Conservation (phyloP, 345 rosid species). For the Raphanus raphanistrum region DNA sequence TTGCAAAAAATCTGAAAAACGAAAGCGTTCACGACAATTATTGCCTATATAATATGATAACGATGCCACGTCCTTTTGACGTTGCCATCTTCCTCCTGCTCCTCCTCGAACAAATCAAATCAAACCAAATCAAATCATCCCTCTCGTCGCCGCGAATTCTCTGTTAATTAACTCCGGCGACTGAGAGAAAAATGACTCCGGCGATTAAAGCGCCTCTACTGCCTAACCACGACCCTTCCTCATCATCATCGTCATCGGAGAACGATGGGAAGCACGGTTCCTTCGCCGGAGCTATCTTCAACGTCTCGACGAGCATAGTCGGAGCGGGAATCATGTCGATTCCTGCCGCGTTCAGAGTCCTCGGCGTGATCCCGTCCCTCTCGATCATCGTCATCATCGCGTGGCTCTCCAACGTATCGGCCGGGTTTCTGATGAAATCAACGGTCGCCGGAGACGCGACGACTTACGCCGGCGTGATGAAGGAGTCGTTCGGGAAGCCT, state of each 20-base stretch:
- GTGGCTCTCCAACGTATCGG: conserved; percentile 70
- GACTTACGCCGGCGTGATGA: conserved; percentile 82
- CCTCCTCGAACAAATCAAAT: background rate
- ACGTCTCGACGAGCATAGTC: conserved; percentile 75
- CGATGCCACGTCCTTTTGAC: conserved; percentile 6
- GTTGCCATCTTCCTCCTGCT: background rate
- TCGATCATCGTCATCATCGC: conserved; percentile 54
- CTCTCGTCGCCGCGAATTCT: background rate
- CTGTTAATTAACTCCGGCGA: background rate
- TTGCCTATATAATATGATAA: background rate
- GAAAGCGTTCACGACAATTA: background rate
- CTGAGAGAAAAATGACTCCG: conserved; percentile 47
- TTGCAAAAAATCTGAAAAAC: background rate
- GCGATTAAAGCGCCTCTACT: conserved; percentile 51
- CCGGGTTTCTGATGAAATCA: conserved; percentile 66
- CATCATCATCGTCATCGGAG: background rate
- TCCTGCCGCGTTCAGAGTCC: conserved; percentile 78
- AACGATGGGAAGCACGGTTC: conserved; percentile 43
- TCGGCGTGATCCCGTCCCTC: conserved; percentile 80
- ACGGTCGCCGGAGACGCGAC: conserved; percentile 58
- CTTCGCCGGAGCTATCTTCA: conserved; percentile 78
- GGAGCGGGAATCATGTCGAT: conserved; percentile 96
- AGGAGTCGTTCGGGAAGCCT: conserved; percentile 67
- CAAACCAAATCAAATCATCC: background rate
- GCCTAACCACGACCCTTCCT: conserved; percentile 37